These are phyloP conservation scores for Paramecium caudatum DNA, from an alignment of 73 alveolate species.

Conservation along the genomic window DNA sequence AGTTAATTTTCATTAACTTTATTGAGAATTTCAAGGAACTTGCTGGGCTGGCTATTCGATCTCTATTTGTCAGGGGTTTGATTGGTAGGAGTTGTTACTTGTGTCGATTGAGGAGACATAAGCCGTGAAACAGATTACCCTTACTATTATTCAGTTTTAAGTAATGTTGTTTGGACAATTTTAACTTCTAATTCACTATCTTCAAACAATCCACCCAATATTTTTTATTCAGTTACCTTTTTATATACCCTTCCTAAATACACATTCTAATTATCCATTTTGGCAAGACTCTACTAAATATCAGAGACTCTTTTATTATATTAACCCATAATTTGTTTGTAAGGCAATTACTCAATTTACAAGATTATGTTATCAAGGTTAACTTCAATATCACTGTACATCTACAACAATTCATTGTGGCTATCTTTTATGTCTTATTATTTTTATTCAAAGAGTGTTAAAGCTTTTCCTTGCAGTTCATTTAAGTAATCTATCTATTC, in stretches of 20 bases:
- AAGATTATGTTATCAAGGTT: constrained; percentile 31
- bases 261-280: neutral
- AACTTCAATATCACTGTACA: constrained; percentile 64
- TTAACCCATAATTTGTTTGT: constrained; percentile 51
- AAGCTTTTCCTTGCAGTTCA: constrained; percentile 22
- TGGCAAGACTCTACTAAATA: constrained; percentile 1
- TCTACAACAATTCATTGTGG: constrained; percentile 43
- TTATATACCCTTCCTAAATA: constrained; percentile 43
- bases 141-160: constrained; percentile 9
- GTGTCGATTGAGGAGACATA: constrained; percentile 48
- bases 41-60: constrained; percentile 61
- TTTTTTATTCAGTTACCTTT: constrained; percentile 2
- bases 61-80: constrained; percentile 55
- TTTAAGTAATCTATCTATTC: constrained; percentile 58
- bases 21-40: constrained; percentile 50
- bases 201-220: constrained; percentile 53
- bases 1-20: constrained; percentile 51
- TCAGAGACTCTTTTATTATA: constrained; percentile 50
- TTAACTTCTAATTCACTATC: constrained; percentile 49
- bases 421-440: neutral
- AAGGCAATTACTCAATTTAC: constrained; percentile 13
- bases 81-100: constrained; percentile 57
- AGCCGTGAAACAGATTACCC: constrained; percentile 19
- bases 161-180: constrained; percentile 36
- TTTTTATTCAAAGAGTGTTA: neutral